phyloP scores from a whole-genome alignment of 2,329 filamentous ascomycete species.

The Cadophora gregata region DNA sequence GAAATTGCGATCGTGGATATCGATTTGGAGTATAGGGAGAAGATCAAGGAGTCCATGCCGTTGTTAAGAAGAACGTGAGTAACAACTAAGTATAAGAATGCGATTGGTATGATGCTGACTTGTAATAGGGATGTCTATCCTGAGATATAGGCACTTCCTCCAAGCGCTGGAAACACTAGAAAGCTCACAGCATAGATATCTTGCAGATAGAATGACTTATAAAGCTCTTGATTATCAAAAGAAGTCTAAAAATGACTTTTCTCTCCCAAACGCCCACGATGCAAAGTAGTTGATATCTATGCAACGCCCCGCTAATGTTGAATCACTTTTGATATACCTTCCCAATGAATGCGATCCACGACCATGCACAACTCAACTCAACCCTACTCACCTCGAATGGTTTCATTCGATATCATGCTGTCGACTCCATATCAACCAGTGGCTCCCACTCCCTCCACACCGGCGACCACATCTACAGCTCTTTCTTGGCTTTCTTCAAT shows the following conservation, averaged over 20 bases:
- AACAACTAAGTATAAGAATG: neutral
- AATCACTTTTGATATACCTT: slow-evolving; percentile 30
- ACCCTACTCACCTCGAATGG: neutral
- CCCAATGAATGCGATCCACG: slow-evolving; percentile 15
- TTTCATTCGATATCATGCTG: slow-evolving; percentile 2
- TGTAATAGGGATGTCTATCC: slow-evolving; percentile 36
- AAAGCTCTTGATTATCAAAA: slow-evolving; percentile 13
- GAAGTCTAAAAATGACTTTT: slow-evolving; percentile 19
- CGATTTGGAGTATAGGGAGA: slow-evolving; percentile 57
- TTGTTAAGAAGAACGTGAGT: slow-evolving; percentile 55
- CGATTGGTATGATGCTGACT: neutral
- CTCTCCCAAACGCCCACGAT: slow-evolving; percentile 33
- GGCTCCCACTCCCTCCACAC: neutral
- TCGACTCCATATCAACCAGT: neutral
- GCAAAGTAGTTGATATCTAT: slow-evolving; percentile 42
- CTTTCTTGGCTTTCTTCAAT: slow-evolving; percentile 38
- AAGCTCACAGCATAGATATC: neutral
- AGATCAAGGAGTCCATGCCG: slow-evolving; percentile 61
- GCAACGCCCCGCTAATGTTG: slow-evolving; percentile 38
- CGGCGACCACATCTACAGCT: slow-evolving; percentile 1
- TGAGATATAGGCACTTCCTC: slow-evolving; percentile 18
- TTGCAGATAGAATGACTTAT: neutral
- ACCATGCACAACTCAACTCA: slow-evolving; percentile 19
- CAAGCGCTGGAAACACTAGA: neutral
- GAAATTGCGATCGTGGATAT: slow-evolving; percentile 58